Conservation (phyloP, 768 basidiomycete species). For the Mycena rosella region DNA sequence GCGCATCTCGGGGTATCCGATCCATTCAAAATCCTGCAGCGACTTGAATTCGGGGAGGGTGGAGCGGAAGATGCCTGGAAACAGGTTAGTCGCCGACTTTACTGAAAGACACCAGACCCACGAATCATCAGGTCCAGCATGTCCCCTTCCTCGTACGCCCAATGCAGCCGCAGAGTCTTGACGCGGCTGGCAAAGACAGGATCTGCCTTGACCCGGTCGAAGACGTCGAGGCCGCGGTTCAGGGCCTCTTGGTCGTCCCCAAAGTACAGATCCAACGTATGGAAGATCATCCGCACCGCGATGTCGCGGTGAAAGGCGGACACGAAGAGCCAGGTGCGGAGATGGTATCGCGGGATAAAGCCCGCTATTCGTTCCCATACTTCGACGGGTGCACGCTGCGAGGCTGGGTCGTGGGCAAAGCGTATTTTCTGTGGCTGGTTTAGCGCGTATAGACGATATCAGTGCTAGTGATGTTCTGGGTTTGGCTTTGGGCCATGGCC, state of each 20-base stretch:
- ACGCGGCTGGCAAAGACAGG: constrained; percentile 70
- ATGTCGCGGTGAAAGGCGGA: constrained; percentile 75
- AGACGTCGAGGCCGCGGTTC: constrained; percentile 73
- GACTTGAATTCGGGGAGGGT: constrained; percentile 74
- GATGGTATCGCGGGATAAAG: constrained; percentile 72
- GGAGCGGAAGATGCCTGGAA: constrained; percentile 70
- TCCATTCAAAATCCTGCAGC: constrained; percentile 78
- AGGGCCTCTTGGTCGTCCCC: constrained; percentile 68
- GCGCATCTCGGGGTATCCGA: constrained; percentile 79
- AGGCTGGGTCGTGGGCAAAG: constrained; percentile 67
- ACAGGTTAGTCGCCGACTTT: background rate
- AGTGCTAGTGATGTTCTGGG: too few relatives aligned
- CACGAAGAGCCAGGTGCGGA: constrained; percentile 77
- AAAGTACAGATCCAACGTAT: constrained; percentile 76
- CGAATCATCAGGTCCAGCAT: constrained; percentile 73
- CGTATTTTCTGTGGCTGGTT: constrained; percentile 56
- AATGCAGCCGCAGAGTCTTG: constrained; percentile 72
- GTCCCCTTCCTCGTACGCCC: constrained; percentile 78
- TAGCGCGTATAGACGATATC: background rate
- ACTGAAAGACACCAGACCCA: constrained; percentile 40
- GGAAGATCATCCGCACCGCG: constrained; percentile 74
- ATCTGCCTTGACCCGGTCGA: constrained; percentile 75
- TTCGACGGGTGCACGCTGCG: constrained; percentile 72
- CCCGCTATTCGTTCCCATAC: constrained; percentile 77
- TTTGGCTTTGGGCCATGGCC: too few relatives aligned